Base-by-base conservation (phyloP, 164 flowering plant species). In the Cinnamomum chago region DNA sequence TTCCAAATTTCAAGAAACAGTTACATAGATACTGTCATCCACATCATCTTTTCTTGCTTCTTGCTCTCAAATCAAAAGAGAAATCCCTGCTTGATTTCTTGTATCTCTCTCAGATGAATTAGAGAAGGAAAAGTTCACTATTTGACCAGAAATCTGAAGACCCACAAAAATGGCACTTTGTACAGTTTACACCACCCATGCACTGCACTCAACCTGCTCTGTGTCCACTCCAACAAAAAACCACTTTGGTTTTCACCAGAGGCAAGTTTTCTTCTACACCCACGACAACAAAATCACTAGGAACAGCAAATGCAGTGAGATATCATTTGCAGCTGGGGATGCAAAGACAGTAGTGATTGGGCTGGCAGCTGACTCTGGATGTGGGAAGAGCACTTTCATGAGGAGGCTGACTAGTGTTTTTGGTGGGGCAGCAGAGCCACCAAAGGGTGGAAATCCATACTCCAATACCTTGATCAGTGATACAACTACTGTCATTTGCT, bases 371-470 rank as follows among this genome's bases (percentile, higher is more conserved):
- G 98, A 95, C 75, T 95, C 98, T 2, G 98, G 98, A 14, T 95
- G 98, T 77, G 97, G 97, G 51, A 95, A 95, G 84, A 91, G 97
- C 70, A 95, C 98, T 25, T 95, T 95, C 89, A 95, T 95, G 98
- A 84, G 97, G 82, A 84, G 98, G 75, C 79, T 95, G 60, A 95
- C 98, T 2, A 92, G 95, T 81, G 97, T 95, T 30, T 95, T 95
- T 76, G 98, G 97, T 2, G 98, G 98, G 0, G 95, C 95, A 5
- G 98, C 98, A 3, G 94, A 89, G 84, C 95, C 98, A 30, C 97
- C 98, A 2, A 91, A 81, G 77, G 98, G 97, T 1, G 98, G 97
- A 0, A 95, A 95, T 78, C 98, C 98, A 0, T 97, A 95, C 73
- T 95, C 98, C 1, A 95, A 95, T 85, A 95, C 98, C 0, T 84